These are phyloP conservation scores for Neurospora intermedia DNA, from an alignment of 495 filamentous ascomycete species.

Conservation along the genomic window DNA sequence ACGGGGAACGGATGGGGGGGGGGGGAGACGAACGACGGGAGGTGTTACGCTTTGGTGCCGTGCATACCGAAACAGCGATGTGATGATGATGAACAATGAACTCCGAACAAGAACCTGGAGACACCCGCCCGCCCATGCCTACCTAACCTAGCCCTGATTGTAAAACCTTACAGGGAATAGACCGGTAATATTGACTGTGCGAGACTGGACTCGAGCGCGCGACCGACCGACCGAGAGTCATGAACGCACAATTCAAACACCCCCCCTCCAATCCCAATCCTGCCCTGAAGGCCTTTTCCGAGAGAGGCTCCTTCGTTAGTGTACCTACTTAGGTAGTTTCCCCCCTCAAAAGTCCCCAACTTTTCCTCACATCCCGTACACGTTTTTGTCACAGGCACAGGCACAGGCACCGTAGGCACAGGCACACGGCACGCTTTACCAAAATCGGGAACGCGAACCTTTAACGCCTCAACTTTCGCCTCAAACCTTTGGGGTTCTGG, in stretches of 20 bases:
- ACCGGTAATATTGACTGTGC: background rate
- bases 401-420: too few species aligned
- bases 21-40: background rate
- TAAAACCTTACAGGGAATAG: background rate
- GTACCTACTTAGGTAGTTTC: too few species aligned
- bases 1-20: background rate
- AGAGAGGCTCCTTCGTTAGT: too few species aligned
- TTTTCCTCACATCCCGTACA: too few species aligned
- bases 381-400: too few species aligned
- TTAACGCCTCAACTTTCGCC: too few species aligned
- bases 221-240: background rate
- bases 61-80: background rate
- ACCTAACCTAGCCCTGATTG: background rate
- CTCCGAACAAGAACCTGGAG: background rate
- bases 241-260: background rate
- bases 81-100: background rate
- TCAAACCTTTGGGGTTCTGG: too few species aligned
- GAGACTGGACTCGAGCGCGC: background rate
- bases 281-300: too few species aligned
- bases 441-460: too few species aligned
- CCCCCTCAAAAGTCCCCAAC: too few species aligned
- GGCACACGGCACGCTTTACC: too few species aligned
- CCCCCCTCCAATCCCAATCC: too few species aligned
- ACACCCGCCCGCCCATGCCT: background rate
- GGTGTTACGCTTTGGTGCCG: background rate